phyloP scores from a whole-genome alignment of 371 early-diverging fungal genomes.

The Chytridiales sp. region DNA sequence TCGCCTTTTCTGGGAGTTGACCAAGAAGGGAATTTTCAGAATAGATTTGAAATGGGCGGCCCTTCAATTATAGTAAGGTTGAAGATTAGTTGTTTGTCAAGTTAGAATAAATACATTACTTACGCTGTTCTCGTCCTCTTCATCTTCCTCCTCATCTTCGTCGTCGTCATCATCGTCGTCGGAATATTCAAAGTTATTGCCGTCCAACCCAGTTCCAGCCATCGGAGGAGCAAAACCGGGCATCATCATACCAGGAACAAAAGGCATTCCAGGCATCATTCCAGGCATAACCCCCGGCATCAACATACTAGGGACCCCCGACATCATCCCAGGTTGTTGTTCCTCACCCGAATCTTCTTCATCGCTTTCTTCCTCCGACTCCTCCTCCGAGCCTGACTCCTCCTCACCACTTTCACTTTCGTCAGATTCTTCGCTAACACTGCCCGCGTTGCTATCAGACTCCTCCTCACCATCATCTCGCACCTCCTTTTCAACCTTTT shows the following conservation, averaged over 20 bases:
- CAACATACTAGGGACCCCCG: slow-evolving; percentile 11
- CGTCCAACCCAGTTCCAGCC: slow-evolving; percentile 12
- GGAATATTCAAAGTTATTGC: slow-evolving; percentile 6
- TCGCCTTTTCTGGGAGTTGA: slow-evolving; percentile 30
- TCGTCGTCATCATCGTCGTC: slow-evolving; percentile 15
- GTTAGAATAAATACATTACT: slow-evolving; percentile 3
- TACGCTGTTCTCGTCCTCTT: no score
- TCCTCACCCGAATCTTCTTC: slow-evolving; percentile 20
- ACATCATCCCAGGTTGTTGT: slow-evolving; percentile 25
- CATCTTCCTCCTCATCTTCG: slow-evolving; percentile 6
- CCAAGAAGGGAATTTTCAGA: slow-evolving; percentile 43
- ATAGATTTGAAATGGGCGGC: slow-evolving; percentile 28
- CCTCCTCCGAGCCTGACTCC: slow-evolving; percentile 21
- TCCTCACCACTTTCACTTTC: slow-evolving; percentile 23
- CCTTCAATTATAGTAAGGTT: no score
- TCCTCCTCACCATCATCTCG: slow-evolving; percentile 18
- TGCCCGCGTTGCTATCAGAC: slow-evolving; percentile 19
- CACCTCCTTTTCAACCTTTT: slow-evolving; percentile 2
- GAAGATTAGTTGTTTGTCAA: slow-evolving; percentile 6
- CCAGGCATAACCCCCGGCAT: slow-evolving; percentile 11
- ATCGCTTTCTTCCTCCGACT: slow-evolving; percentile 13
- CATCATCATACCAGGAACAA: slow-evolving; percentile 8
- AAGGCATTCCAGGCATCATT: slow-evolving; percentile 20
- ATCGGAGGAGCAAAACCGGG: slow-evolving; percentile 4
- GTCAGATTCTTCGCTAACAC: slow-evolving; percentile 14